Conservation (phyloP, 1,284 basidiomycete species). For the Erythrobasidium hasegawianum region DNA sequence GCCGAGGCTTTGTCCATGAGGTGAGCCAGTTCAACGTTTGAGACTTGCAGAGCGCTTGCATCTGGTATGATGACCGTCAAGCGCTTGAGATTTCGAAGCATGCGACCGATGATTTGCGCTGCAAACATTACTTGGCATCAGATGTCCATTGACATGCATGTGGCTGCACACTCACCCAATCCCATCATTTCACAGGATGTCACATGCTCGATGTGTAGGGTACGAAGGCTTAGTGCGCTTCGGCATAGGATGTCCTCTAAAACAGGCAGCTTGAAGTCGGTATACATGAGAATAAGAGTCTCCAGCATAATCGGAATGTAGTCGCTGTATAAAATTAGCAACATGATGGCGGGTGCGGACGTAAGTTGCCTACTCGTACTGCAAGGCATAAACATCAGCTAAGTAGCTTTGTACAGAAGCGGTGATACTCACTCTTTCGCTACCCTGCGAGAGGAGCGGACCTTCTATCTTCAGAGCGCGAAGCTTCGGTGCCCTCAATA, state of each 20-base stretch:
- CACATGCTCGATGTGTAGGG: constrained; percentile 25
- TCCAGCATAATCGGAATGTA: constrained; percentile 22
- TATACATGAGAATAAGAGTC: constrained; percentile 19
- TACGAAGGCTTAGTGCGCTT: constrained; percentile 5
- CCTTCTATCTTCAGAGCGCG: constrained; percentile 28
- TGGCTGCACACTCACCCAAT: neutral
- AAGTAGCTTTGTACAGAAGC: too few species aligned
- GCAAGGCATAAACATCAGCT: too few species aligned
- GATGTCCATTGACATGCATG: neutral
- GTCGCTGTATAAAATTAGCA: constrained; percentile 1
- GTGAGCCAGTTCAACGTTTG: constrained; percentile 22
- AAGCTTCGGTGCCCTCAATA: constrained; percentile 13
- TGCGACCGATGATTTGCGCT: constrained; percentile 25
- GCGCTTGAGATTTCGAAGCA: constrained; percentile 5
- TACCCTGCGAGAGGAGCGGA: constrained; percentile 4
- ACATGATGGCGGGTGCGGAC: too few species aligned
- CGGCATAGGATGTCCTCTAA: constrained; percentile 13
- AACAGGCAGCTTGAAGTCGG: constrained; percentile 17
- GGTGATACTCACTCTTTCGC: neutral
- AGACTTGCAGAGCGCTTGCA: constrained; percentile 9
- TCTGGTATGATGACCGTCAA: constrained; percentile 29
- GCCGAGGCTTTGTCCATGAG: constrained; percentile 12
- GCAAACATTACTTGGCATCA: neutral
- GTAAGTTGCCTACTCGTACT: too few species aligned
- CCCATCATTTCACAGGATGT: constrained; percentile 15